Evolutionary conservation across 2,329 filamentous ascomycete species (phyloP).

Genomic region (Verticillium tricorpus): DNA sequence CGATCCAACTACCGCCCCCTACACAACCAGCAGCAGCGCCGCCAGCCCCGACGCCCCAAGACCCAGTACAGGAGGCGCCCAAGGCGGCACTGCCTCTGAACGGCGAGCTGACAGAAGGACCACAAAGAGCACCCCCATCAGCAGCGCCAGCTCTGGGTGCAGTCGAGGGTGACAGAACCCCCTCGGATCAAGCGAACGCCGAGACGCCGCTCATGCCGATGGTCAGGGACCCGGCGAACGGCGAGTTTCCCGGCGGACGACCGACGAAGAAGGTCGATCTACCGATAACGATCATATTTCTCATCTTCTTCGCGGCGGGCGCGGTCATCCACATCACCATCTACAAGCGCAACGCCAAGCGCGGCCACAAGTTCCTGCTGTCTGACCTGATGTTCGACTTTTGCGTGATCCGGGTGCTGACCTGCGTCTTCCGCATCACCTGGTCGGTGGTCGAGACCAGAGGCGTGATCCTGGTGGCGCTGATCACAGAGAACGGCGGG

Average conservation of each 20-base stretch:
- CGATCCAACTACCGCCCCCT: background rate
- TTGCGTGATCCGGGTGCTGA: constrained; percentile 27
- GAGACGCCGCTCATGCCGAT: background rate
- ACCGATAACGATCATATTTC: constrained; percentile 18
- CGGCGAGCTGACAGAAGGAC: background rate
- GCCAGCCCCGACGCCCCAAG: background rate
- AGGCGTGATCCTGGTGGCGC: constrained; percentile 26
- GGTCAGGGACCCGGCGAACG: constrained; percentile 6
- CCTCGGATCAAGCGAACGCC: background rate
- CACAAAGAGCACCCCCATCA: background rate
- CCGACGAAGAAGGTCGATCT: constrained; percentile 15
- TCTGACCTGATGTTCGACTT: constrained; percentile 31
- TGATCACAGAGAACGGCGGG: constrained; percentile 31
- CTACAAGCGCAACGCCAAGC: constrained; percentile 22
- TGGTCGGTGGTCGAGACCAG: constrained; percentile 23
- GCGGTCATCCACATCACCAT: constrained; percentile 18
- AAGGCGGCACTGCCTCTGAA: background rate
- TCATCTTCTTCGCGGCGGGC: constrained; percentile 17
- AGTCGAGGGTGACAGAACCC: background rate
- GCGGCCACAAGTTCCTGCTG: constrained; percentile 32
- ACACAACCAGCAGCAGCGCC: background rate
- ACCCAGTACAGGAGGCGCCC: background rate
- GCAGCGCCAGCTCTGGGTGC: background rate
- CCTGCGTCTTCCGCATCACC: constrained; percentile 28
- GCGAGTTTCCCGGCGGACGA: constrained; percentile 8